phyloP scores from a whole-genome alignment of 179 eudicot species.

The Nepenthes alata region DNA sequence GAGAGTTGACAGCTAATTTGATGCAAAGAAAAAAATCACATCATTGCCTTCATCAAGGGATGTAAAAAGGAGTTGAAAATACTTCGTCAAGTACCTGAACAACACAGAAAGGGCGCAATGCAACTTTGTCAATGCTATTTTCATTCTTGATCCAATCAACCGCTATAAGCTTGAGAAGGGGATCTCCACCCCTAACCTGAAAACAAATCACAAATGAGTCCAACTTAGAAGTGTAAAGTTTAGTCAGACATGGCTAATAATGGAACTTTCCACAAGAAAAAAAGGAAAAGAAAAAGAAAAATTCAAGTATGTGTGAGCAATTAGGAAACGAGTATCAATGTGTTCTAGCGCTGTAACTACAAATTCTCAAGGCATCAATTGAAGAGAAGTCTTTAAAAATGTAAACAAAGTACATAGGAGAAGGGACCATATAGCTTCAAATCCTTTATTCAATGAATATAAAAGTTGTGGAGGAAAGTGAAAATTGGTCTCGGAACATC shows the following conservation, averaged over 20 bases:
- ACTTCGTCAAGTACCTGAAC: conserved; percentile 47
- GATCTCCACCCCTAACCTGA: conserved; percentile 88
- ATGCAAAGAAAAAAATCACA: no score
- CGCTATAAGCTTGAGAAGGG: conserved; percentile 83
- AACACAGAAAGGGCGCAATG: conserved; percentile 71
- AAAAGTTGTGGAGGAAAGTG: no score
- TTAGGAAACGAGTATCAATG: no score
- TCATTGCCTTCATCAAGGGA: not conserved
- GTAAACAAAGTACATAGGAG: no score
- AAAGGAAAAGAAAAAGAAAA: no score
- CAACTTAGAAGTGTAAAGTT: not conserved
- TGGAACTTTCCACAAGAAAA: not conserved
- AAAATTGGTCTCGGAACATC: no score
- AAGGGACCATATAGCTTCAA: no score
- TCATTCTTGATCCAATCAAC: conserved; percentile 98
- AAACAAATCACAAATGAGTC: conserved; percentile 1
- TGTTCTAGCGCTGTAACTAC: no score
- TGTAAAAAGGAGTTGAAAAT: not conserved
- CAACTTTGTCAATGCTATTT: conserved; percentile 46
- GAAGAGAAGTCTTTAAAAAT: no score
- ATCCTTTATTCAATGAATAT: no score
- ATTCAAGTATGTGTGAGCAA: not conserved
- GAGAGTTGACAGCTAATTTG: no score
- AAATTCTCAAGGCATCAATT: no score
- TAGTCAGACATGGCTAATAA: not conserved